Base-by-base conservation (phyloP, 140 eudicot genomes). In the Bidens hawaiensis region DNA sequence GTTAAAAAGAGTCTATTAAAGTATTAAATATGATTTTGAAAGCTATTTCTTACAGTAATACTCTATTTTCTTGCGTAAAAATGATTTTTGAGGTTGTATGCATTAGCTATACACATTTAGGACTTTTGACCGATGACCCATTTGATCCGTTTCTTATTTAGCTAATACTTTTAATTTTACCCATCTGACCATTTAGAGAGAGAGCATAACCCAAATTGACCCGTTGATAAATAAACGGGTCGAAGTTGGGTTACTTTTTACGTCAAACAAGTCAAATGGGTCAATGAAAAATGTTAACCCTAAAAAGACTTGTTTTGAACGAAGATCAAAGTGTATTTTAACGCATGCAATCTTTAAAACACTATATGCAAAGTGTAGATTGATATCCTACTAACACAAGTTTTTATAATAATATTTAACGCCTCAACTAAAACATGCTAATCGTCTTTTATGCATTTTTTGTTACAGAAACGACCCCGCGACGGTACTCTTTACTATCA, bases 391-490 rank as follows among this genome's bases (percentile, higher is more conserved):
- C 11, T 13, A 52, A 24, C 25, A 25, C 0, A 52, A 19, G 18
- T 24, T 2, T 24, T 3, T 52, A 1, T 24, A 23, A 25, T 2
- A 6, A 26, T 26, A 14, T 54, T 6, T 27, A 27, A n/a, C 7
- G 6, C 3, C 22, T 26, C 15, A 53, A 26, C 7, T 53, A 53
- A n/a, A n/a, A n/a, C n/a, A n/a, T n/a, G n/a, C n/a, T n/a, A n/a
- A n/a, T n/a, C n/a, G n/a, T n/a, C 17, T 26, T 24, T 54, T 53
- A 13, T 65, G 9, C 46, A 70, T 36, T 28, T n/a, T 36, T 42
- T 65, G 50, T 5, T 75, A 72, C 89, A 93, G 99, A 93, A 65
- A 76, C 96, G 40, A 88, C 99, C 14, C 99, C 99, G 41, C 80
- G 99, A 73, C 81, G 95, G 58, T 76, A 93, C 83, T 80, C 96